These are phyloP conservation scores for Ormosia emarginata DNA, from an alignment of 306 rosid species.

Conservation along the genomic window DNA sequence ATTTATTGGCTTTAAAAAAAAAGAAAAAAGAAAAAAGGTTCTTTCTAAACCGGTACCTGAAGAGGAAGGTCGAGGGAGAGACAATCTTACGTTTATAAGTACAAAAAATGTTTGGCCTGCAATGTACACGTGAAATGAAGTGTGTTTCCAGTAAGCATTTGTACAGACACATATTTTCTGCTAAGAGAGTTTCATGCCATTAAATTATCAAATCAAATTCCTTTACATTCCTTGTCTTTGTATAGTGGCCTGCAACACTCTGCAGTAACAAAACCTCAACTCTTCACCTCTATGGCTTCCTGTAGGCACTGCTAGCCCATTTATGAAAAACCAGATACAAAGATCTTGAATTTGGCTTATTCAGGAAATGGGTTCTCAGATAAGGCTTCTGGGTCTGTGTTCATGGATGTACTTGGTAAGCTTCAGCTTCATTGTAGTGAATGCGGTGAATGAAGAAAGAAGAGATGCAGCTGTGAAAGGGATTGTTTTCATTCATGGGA, in stretches of 20 bases:
- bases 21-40: not conserved
- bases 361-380: constrained; percentile 55
- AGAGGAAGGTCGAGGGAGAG: not conserved
- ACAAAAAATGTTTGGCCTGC: not conserved
- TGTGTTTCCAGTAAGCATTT: constrained; percentile 24
- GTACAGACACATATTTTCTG: not conserved
- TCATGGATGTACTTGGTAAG: constrained; percentile 42
- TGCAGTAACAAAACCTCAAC: not conserved
- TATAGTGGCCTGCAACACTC: not conserved
- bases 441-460: constrained; percentile 22
- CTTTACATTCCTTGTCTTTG: not conserved
- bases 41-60: not conserved
- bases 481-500: constrained; percentile 50
- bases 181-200: constrained; percentile 14
- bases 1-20: not conserved
- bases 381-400: constrained; percentile 48
- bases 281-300: constrained; percentile 13
- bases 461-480: constrained; percentile 40
- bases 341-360: constrained; percentile 35
- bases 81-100: constrained; percentile 16
- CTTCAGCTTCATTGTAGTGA: constrained; percentile 30
- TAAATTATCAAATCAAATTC: not conserved
- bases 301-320: not conserved
- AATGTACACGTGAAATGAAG: constrained; percentile 23
- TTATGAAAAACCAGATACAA: not conserved